Conservation (phyloP, 179 eudicot species). For the Spinacia oleracea region DNA sequence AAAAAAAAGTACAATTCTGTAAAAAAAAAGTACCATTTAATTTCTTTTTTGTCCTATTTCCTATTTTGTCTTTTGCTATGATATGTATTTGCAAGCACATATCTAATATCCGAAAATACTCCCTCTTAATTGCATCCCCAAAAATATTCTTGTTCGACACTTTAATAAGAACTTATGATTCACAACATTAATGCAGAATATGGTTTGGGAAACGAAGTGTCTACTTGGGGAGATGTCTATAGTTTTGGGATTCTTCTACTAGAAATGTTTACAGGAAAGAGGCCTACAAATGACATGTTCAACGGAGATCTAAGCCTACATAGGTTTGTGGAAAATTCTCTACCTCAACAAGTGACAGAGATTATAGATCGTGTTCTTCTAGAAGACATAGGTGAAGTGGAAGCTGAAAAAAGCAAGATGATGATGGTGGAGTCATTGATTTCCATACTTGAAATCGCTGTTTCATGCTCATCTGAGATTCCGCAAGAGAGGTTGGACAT, state of each 20-base stretch:
- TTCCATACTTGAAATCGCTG: slow-evolving; percentile 17
- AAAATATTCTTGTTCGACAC: neutral
- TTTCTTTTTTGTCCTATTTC: no score
- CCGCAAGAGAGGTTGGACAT: slow-evolving; percentile 24
- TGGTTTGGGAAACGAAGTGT: slow-evolving; percentile 32
- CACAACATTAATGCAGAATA: slow-evolving; percentile 21
- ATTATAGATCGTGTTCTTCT: slow-evolving; percentile 25
- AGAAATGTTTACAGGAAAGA: slow-evolving; percentile 38
- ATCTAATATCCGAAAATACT: no score
- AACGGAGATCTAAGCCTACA: slow-evolving; percentile 23
- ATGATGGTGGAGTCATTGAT: neutral
- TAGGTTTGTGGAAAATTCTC: slow-evolving; percentile 18
- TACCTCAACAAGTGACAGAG: slow-evolving; percentile 19
- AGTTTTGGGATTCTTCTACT: slow-evolving; percentile 36
- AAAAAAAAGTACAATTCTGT: no score
- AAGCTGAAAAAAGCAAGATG: neutral
- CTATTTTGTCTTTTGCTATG: no score
- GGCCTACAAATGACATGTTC: slow-evolving; percentile 34
- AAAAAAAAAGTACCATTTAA: no score
- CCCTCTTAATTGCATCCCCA: no score
- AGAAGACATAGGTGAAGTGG: slow-evolving; percentile 12
- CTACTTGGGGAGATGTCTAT: slow-evolving; percentile 30
- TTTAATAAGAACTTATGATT: neutral
- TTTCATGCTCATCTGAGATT: slow-evolving; percentile 24
- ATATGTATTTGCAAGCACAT: no score